phyloP scores from a whole-genome alignment of 345 rosid species.

The Theobroma cacao region DNA sequence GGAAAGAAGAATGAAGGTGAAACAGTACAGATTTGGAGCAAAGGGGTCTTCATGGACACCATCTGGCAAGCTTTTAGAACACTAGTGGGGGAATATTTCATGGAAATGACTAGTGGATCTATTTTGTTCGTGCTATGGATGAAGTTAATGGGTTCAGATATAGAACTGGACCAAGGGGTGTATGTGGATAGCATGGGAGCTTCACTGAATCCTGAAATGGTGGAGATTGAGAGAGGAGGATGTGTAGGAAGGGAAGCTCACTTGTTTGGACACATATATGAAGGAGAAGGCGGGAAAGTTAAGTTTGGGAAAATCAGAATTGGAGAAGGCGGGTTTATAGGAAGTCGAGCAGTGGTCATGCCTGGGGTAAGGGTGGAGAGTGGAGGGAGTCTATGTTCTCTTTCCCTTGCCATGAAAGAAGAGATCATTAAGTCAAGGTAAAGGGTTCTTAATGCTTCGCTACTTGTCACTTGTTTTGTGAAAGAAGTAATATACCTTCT shows the following conservation, averaged over 20 bases:
- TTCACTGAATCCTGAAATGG: conserved; percentile 60
- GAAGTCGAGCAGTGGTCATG: conserved; percentile 58
- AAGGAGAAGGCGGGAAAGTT: conserved; percentile 57
- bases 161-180: conserved; percentile 40
- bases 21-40: conserved; percentile 48
- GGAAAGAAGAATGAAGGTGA: conserved; percentile 59
- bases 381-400: conserved; percentile 43
- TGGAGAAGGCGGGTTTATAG: conserved; percentile 48
- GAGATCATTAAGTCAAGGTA: conserved; percentile 36
- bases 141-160: conserved; percentile 54
- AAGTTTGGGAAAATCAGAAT: conserved; percentile 54
- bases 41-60: conserved; percentile 52
- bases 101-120: conserved; percentile 54
- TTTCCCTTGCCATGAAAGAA: conserved; percentile 61
- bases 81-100: conserved; percentile 51
- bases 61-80: conserved; percentile 62
- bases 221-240: conserved; percentile 53
- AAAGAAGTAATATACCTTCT: background rate
- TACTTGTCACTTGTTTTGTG: conserved; percentile 25
- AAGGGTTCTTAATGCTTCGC: conserved; percentile 6
- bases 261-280: conserved; percentile 62
- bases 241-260: conserved; percentile 52
- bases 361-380: conserved; percentile 55
- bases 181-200: conserved; percentile 66
- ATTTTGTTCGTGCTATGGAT: conserved; percentile 41